phyloP scores from a whole-genome alignment of 768 basidiomycete genomes.

The Vararia minispora region DNA sequence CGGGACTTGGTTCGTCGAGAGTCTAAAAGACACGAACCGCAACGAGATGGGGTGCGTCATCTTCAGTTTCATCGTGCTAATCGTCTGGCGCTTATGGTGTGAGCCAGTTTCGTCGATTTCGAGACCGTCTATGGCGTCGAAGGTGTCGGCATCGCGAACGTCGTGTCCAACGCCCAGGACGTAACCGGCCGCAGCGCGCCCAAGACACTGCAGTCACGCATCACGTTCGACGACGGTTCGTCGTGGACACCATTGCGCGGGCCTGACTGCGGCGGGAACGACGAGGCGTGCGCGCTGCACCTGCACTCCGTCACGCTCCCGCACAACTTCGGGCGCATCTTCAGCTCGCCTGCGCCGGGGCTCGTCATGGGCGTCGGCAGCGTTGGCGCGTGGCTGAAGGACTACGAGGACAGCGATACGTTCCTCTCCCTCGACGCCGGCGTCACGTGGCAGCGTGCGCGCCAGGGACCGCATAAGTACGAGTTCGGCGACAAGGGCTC shows the following conservation, averaged over 20 bases:
- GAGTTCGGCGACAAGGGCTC: conserved; percentile 91
- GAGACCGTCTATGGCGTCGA: conserved; percentile 81
- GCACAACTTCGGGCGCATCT: conserved; percentile 90
- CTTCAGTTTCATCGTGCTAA: no score
- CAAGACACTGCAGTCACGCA: conserved; percentile 68
- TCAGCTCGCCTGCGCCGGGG: conserved; percentile 92
- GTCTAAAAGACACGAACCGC: conserved; percentile 85
- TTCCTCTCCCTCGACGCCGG: conserved; percentile 91
- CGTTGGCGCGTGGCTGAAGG: conserved; percentile 52
- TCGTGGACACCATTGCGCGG: conserved; percentile 61
- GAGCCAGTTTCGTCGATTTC: conserved; percentile 90
- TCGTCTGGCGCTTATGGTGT: no score
- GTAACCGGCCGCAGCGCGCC: conserved; percentile 57
- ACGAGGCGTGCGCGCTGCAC: conserved; percentile 69
- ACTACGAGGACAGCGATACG: conserved; percentile 85
- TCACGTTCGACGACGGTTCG: conserved; percentile 85
- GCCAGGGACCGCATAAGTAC: conserved; percentile 75
- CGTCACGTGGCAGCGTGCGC: conserved; percentile 72
- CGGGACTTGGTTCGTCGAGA: conserved; percentile 90
- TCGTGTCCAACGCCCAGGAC: conserved; percentile 74
- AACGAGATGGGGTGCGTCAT: conserved; percentile 78
- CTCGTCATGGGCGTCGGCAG: conserved; percentile 96
- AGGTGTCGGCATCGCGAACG: conserved; percentile 86
- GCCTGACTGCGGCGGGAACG: no score
- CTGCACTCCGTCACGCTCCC: conserved; percentile 86